These are phyloP conservation scores for Graphilbum fragrans DNA, from an alignment of 2,329 filamentous ascomycete genomes.

Conservation along the genomic window DNA sequence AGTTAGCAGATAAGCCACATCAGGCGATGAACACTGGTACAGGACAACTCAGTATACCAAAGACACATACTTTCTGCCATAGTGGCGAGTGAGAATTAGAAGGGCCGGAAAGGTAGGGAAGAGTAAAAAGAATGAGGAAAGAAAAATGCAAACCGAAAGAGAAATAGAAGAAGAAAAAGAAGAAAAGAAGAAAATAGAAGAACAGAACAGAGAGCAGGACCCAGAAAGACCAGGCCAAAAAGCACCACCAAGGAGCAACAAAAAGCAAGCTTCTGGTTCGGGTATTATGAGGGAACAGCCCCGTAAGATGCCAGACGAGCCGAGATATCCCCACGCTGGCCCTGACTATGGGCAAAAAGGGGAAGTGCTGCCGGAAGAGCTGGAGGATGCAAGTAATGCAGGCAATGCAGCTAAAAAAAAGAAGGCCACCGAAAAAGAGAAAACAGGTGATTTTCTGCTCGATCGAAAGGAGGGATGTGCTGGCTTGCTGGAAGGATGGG, in stretches of 20 bases:
- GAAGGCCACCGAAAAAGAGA: background rate
- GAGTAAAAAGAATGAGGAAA: background rate
- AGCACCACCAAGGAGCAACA: no score
- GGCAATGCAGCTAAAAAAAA: background rate
- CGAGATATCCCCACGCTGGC: background rate
- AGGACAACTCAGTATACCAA: background rate
- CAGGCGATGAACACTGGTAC: background rate
- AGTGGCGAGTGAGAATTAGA: background rate
- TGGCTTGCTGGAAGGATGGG: background rate
- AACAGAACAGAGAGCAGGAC: no score
- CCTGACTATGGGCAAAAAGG: background rate
- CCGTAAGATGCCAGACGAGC: background rate
- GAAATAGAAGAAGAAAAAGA: no score
- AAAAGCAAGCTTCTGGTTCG: no score
- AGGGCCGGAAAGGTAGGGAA: background rate
- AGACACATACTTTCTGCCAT: slow-evolving; percentile 2
- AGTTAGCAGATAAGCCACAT: background rate
- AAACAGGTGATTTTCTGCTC: background rate
- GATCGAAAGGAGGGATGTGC: background rate
- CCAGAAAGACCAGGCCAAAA: no score
- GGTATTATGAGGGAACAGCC: no score
- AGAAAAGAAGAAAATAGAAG: no score
- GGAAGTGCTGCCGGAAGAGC: background rate
- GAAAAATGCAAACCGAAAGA: background rate
- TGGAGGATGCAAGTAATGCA: background rate